These are phyloP conservation scores for Gautieria morchelliformis DNA, from an alignment of 768 basidiomycete species.

Conservation along the genomic window DNA sequence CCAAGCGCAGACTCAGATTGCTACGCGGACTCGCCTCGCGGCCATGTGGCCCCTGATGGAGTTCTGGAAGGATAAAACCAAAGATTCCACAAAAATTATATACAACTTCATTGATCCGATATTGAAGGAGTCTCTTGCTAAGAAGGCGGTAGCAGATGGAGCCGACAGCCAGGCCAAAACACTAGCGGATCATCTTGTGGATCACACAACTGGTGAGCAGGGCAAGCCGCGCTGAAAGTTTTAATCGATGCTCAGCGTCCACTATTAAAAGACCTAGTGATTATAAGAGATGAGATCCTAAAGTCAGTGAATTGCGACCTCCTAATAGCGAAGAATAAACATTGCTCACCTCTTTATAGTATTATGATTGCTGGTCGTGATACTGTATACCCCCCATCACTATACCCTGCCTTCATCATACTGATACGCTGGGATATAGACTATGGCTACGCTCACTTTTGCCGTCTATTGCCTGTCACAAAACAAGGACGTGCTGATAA, in stretches of 20 bases:
- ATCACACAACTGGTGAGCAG: conserved; percentile 27
- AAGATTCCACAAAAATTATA: conserved; percentile 28
- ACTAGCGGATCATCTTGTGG: conserved; percentile 31
- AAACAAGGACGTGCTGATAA: conserved; percentile 35
- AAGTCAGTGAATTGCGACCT: conserved; percentile 7
- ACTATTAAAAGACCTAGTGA: not conserved
- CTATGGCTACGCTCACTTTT: conserved; percentile 26
- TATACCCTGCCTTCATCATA: conserved; percentile 7
- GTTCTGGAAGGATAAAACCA: conserved; percentile 23
- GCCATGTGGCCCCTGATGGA: conserved; percentile 33
- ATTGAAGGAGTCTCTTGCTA: conserved; percentile 24
- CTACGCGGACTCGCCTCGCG: conserved; percentile 22
- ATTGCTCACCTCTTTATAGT: not conserved
- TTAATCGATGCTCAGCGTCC: not conserved
- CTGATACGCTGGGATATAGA: conserved; percentile 12
- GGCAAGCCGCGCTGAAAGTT: not conserved
- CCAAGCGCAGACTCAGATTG: conserved; percentile 23
- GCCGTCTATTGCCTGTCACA: conserved; percentile 38
- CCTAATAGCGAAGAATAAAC: not conserved
- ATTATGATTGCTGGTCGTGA: conserved; percentile 18
- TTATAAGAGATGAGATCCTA: conserved; percentile 15
- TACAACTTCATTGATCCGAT: conserved; percentile 31
- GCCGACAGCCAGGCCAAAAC: conserved; percentile 24
- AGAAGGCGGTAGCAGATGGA: not conserved
- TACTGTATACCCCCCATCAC: conserved; percentile 10